Evolutionary conservation across 2,329 filamentous ascomycete genomes (phyloP).

Genomic region (Fusarium sp.): DNA sequence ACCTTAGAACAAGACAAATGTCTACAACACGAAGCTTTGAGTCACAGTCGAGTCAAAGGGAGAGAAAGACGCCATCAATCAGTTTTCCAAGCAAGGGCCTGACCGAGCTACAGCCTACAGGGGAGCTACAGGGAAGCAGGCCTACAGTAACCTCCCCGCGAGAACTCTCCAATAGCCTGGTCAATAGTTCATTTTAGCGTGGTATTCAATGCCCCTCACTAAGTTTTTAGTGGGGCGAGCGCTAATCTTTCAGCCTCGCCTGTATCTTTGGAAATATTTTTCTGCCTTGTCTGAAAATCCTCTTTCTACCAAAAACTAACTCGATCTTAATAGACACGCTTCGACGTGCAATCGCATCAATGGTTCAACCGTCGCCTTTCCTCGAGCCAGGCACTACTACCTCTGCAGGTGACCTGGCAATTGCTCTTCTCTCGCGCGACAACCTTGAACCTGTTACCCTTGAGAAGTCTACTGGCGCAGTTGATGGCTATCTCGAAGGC

Average conservation of each 20-base stretch:
- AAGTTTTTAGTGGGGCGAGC: conserved; percentile 28
- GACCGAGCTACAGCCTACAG: conserved; percentile 30
- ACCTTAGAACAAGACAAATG: conserved; percentile 36
- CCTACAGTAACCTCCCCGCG: conserved; percentile 7
- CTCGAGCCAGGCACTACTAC: conserved; percentile 76
- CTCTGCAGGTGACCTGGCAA: conserved; percentile 75
- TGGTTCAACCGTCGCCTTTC: conserved; percentile 76
- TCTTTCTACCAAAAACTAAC: conserved; percentile 6
- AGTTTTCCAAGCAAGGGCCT: conserved; percentile 30
- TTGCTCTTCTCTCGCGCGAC: conserved; percentile 91
- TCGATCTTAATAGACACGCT: conserved; percentile 4
- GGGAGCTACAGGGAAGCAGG: conserved; percentile 15
- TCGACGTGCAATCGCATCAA: conserved; percentile 40
- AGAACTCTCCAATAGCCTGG: conserved; percentile 30
- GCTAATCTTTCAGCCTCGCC: conserved; percentile 39
- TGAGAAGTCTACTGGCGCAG: conserved; percentile 68
- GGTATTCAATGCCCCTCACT: conserved; percentile 38
- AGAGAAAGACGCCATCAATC: conserved; percentile 40
- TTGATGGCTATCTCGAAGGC: conserved; percentile 80
- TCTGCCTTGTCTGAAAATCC: conserved; percentile 25
- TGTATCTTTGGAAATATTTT: conserved; percentile 39
- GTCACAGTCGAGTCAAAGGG: conserved; percentile 41
- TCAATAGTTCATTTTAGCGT: conserved; percentile 29
- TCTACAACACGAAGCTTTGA: conserved; percentile 32
- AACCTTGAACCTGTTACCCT: conserved; percentile 82